phyloP scores from a whole-genome alignment of 2,329 filamentous ascomycete genomes.

The Nemania sp. region DNA sequence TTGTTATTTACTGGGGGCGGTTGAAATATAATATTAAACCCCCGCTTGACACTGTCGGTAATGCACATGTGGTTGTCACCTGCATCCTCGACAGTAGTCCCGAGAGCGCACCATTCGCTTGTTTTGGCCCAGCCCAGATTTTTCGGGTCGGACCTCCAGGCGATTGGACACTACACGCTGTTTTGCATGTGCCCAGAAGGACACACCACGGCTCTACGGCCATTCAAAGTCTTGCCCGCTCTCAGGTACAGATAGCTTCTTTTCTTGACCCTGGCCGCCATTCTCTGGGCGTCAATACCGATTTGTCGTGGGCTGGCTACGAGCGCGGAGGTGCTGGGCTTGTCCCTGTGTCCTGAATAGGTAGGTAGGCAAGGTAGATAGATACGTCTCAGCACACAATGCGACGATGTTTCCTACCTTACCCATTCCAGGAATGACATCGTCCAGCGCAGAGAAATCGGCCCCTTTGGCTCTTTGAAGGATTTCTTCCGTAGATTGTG shows the following conservation, averaged over 20 bases:
- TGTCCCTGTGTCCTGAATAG: not conserved
- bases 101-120: constrained; percentile 9
- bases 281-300: not conserved
- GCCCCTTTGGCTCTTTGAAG: not conserved
- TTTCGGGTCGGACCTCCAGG: not conserved
- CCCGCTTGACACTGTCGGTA: constrained; percentile 25
- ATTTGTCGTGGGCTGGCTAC: not conserved
- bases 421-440: constrained; percentile 4
- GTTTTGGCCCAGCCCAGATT: not conserved
- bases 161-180: constrained; percentile 16
- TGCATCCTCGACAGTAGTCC: constrained; percentile 23
- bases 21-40: constrained; percentile 20
- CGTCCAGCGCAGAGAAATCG: not conserved
- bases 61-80: constrained; percentile 18
- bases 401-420: not conserved
- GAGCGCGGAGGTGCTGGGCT: not conserved
- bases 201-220: not conserved
- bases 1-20: constrained; percentile 11
- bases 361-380: not conserved
- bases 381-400: too few relatives aligned
- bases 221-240: not conserved
- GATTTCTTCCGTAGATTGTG: constrained; percentile 8
- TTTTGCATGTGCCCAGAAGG: not conserved
- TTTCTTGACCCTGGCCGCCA: not conserved
- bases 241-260: not conserved